Percentiles rank a stretch among this genome's conserved stretches.
phyloP scores from a whole-genome alignment of 176 grass and related monocot genomes.

The Poa pratensis region DNA sequence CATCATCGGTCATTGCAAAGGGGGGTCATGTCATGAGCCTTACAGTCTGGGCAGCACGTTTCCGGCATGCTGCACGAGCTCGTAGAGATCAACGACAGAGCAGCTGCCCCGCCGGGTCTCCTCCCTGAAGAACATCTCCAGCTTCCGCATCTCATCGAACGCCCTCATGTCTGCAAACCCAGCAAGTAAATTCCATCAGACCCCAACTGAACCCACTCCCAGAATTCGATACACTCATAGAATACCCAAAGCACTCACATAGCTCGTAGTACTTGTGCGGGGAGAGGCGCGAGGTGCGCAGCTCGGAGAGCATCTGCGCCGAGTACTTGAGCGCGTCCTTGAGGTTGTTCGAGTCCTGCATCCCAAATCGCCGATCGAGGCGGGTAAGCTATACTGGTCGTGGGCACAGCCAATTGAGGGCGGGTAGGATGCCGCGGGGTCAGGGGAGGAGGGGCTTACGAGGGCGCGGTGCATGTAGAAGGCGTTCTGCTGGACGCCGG shows the following conservation, averaged over 20 bases:
- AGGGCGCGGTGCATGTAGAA: conserved; percentile 99
- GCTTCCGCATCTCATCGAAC: conserved; percentile 92
- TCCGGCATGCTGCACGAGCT: conserved; percentile 96
- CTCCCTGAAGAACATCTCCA: conserved; percentile 99
- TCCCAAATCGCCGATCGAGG: conserved; percentile 40
- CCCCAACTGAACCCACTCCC: conserved; percentile 13
- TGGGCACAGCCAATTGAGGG: background rate
- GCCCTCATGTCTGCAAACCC: conserved; percentile 80
- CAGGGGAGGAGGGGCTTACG: conserved; percentile 39
- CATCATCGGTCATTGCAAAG: background rate
- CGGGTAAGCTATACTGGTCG: conserved; percentile 12
- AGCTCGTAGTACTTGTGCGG: conserved; percentile 99
- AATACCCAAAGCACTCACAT: conserved; percentile 53
- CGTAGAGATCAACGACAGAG: conserved; percentile 88
- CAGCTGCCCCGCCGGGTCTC: conserved; percentile 77
- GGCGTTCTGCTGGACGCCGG: conserved; percentile 96
- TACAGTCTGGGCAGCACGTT: conserved; percentile 97
- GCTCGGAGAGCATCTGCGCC: conserved; percentile 99
- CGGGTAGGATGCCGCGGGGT: background rate
- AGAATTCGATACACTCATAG: background rate
- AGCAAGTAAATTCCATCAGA: conserved; percentile 39
- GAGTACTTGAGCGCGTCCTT: conserved; percentile 99
- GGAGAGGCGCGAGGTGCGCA: conserved; percentile 89
- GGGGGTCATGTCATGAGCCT: conserved; percentile 27
- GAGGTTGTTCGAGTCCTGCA: conserved; percentile 91